A percentile compares a stretch with the other conserved stretches of the same genome.
Conservation (phyloP, 495 filamentous ascomycete species). For the Elaphomyces granulatus region DNA sequence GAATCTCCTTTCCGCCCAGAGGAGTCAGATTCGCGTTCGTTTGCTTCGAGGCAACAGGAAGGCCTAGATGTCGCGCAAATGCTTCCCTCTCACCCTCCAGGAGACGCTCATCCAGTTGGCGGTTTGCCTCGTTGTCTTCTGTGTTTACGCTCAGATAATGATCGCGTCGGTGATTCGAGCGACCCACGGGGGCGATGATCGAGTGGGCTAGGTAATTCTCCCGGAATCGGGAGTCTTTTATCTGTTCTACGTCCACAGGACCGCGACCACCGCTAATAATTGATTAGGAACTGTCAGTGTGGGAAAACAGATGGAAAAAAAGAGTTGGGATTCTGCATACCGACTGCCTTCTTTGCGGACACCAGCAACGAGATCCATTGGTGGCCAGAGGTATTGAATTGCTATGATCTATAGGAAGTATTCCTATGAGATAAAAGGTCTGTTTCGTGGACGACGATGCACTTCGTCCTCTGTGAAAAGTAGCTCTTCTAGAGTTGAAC, state of each 20-base stretch:
- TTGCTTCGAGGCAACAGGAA: constrained; percentile 43
- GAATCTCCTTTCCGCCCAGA: constrained; percentile 20
- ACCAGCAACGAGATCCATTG: constrained; percentile 93
- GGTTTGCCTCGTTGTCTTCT: constrained; percentile 34
- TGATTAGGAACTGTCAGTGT: constrained; percentile 1
- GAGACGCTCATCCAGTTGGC: constrained; percentile 53
- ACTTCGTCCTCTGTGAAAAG: no score
- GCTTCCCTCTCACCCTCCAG: constrained; percentile 76
- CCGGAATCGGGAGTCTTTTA: constrained; percentile 70
- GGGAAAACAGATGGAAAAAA: background rate
- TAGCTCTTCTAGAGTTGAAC: no score
- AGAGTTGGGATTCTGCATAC: constrained; percentile 23
- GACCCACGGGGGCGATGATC: constrained; percentile 85
- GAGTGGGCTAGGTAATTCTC: constrained; percentile 98
- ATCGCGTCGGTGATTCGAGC: constrained; percentile 87
- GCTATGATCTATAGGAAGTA: no score
- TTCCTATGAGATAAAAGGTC: no score
- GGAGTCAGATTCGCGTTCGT: constrained; percentile 31
- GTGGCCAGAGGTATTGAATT: no score
- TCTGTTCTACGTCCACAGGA: constrained; percentile 94
- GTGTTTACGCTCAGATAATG: constrained; percentile 78
- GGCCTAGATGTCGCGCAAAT: constrained; percentile 62
- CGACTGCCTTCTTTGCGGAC: constrained; percentile 87
- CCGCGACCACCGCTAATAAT: constrained; percentile 61
- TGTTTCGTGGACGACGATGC: no score